Evolutionary conservation across 176 grass and related monocot species (phyloP).

Genomic region (Aegilops umbellulata): DNA sequence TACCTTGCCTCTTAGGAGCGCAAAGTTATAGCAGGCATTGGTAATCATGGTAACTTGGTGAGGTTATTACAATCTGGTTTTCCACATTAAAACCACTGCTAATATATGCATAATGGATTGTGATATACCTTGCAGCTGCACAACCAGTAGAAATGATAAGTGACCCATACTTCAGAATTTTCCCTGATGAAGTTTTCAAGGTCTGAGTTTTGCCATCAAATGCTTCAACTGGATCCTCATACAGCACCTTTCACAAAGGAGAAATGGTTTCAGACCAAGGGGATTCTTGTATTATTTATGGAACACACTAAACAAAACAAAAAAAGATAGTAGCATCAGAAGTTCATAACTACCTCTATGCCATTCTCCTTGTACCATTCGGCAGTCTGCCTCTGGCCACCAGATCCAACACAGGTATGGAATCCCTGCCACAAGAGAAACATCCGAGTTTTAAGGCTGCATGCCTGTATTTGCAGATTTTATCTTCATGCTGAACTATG

Average conservation of each 20-base stretch:
- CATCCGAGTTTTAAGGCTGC: not conserved
- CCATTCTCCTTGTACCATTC: constrained; percentile 93
- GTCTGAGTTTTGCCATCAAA: constrained; percentile 85
- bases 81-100: not conserved
- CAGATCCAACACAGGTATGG: constrained; percentile 90
- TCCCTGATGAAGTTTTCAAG: constrained; percentile 78
- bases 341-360: constrained; percentile 67
- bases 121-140: constrained; percentile 59
- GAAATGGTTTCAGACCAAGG: constrained; percentile 6
- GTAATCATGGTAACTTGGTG: not conserved
- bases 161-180: constrained; percentile 88
- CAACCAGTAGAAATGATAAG: constrained; percentile 92
- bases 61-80: not conserved
- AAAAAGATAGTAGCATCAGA: not conserved
- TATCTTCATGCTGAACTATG: not conserved
- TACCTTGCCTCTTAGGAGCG: not conserved
- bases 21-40: not conserved
- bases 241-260: constrained; percentile 58
- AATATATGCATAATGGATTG: not conserved
- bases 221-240: constrained; percentile 83
- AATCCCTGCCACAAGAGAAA: constrained; percentile 65
- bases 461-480: not conserved
- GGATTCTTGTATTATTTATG: not conserved
- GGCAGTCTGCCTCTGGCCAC: constrained; percentile 68
- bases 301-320: not conserved